Base-by-base conservation (phyloP, 169 alveolate species). In the Theileria annulata region DNA sequence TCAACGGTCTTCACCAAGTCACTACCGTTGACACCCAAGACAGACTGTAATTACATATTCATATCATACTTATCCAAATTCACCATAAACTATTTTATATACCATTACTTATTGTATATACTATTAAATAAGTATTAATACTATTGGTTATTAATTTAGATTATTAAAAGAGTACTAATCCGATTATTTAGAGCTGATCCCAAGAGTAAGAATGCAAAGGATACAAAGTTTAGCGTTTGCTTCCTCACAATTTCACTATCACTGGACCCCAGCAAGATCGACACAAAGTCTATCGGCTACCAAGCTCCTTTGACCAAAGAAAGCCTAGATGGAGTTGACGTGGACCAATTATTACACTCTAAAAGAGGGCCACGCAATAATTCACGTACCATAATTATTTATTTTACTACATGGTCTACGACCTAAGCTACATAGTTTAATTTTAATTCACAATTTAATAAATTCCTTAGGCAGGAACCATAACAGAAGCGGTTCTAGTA, bases 1-100 rank as follows among this genome's bases (percentile, higher is more conserved):
- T 88, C 76, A 80, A 80, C 79, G 97, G 97, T 17, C 91, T 95
- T 66, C 96, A 93, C 70, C 96, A 93, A 74, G 77, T 85, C 54
- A 93, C 94, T 33, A 87, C 85, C 8, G 73, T 81, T 30, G 88
- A 81, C 75, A 81, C 88, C 23, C 85, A 81, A 70, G 88, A 81
- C 58, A 35, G 71, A 21, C 10, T 75, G 88, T 81, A 75, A 81
- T n/a, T n/a, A n/a, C n/a, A n/a, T n/a, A n/a, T n/a, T n/a, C n/a
- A n/a, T n/a, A n/a, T 80, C 71, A 35, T 62, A 15, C 17, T 49
- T 49, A 49, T 49, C 59, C 59, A 49, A 49, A 17, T 15, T 15
- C 59, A 49, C n/a, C n/a, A n/a, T n/a, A n/a, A n/a, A n/a, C n/a
- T n/a, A n/a, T n/a, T n/a, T n/a, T n/a, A n/a, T n/a, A n/a, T n/a